Conservation (phyloP, 2,329 filamentous ascomycete genomes). For the Verticillium zaregamsianum region DNA sequence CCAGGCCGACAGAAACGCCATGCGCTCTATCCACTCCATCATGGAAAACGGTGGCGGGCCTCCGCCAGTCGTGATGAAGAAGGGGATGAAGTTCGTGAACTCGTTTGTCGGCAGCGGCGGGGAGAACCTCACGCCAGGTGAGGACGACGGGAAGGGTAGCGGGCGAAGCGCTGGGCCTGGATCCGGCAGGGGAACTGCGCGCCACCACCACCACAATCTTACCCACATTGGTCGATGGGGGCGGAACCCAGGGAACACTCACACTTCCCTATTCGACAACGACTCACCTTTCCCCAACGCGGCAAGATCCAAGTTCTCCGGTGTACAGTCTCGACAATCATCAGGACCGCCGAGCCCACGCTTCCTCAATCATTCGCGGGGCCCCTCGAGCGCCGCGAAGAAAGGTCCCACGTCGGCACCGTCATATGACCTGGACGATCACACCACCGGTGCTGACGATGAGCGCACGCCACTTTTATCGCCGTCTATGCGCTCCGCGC, state of each 20-base stretch:
- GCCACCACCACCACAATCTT: constrained; percentile 80
- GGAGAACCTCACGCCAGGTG: constrained; percentile 50
- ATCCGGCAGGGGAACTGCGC: constrained; percentile 60
- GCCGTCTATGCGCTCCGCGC: constrained; percentile 51
- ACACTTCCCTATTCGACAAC: constrained; percentile 70
- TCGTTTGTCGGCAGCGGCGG: constrained; percentile 62
- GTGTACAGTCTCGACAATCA: constrained; percentile 52
- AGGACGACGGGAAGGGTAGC: constrained; percentile 63
- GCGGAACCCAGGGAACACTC: constrained; percentile 61
- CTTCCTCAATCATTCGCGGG: constrained; percentile 31
- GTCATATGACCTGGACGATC: constrained; percentile 76
- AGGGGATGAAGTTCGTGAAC: constrained; percentile 95
- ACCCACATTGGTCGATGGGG: constrained; percentile 65
- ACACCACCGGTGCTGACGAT: constrained; percentile 71
- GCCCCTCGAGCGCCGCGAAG: constrained; percentile 28
- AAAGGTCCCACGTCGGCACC: constrained; percentile 47
- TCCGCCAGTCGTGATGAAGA: constrained; percentile 59
- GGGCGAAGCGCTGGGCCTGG: constrained; percentile 55
- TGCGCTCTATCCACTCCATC: constrained; percentile 63
- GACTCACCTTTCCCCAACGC: constrained; percentile 74
- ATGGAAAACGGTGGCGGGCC: constrained; percentile 52
- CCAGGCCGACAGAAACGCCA: constrained; percentile 57
- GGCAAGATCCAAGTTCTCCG: constrained; percentile 58
- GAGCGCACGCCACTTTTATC: constrained; percentile 79
- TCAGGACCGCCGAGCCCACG: constrained; percentile 69